Evolutionary conservation across 108 stramenopile species (phyloP).

Genomic region (Cyclotella sp.): DNA sequence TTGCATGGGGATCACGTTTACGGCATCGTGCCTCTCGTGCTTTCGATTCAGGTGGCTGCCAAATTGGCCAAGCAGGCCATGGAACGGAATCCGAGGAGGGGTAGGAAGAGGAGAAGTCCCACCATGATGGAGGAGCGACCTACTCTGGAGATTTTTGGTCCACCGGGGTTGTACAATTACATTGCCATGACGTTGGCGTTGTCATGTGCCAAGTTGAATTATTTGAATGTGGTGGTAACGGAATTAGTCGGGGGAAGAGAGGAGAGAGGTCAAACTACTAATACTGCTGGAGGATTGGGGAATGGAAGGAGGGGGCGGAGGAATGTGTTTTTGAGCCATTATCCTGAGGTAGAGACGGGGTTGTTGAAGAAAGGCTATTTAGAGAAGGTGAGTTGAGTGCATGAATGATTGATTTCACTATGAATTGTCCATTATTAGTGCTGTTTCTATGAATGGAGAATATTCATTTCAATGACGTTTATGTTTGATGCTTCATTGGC

Average conservation of each 20-base stretch:
- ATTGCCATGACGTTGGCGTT: constrained; percentile 66
- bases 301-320: constrained; percentile 40
- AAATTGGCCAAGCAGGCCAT: constrained; percentile 22
- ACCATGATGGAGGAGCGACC: constrained; percentile 12
- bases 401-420: background rate
- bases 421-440: too few species aligned
- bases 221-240: constrained; percentile 62
- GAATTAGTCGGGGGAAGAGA: constrained; percentile 75
- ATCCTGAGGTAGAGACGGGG: constrained; percentile 62
- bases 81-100: constrained; percentile 22
- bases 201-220: constrained; percentile 58
- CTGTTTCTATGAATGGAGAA: too few species aligned
- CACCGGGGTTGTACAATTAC: constrained; percentile 81
- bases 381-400: constrained; percentile 30
- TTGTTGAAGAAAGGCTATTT: constrained; percentile 29
- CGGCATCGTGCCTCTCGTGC: constrained; percentile 85
- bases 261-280: constrained; percentile 27
- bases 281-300: background rate
- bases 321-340: constrained; percentile 63
- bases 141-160: constrained; percentile 79
- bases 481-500: too few species aligned
- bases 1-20: constrained; percentile 95
- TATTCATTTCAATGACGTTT: too few species aligned
- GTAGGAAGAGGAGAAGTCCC: constrained; percentile 4
- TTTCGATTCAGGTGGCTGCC: constrained; percentile 40